phyloP scores from a whole-genome alignment of 106 monocot genomes.

The Posidonia australis region DNA sequence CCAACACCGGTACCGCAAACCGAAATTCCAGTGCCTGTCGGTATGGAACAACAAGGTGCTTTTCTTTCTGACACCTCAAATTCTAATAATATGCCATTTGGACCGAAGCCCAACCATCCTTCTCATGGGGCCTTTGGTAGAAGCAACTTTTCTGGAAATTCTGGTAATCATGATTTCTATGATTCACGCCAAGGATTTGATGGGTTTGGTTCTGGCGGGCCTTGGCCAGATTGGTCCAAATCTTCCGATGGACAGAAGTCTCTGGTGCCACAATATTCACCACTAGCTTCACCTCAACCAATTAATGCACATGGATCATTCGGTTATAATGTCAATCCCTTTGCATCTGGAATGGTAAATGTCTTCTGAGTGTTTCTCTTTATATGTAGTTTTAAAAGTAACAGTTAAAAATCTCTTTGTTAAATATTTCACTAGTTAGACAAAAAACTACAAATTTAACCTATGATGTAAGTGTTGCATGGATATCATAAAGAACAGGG shows the following conservation, averaged over 20 bases:
- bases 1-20: conserved; percentile 34
- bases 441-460: too few relatives aligned
- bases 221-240: conserved; percentile 59
- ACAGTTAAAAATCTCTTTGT: too few relatives aligned
- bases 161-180: conserved; percentile 31
- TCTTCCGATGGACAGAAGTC: conserved; percentile 32
- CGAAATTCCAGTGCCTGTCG: conserved; percentile 18
- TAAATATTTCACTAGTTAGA: too few relatives aligned
- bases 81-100: conserved; percentile 18
- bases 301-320: conserved; percentile 30
- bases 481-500: too few relatives aligned
- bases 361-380: background rate
- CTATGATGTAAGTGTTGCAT: too few relatives aligned
- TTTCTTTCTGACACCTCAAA: conserved; percentile 26
- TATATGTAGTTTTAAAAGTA: too few relatives aligned
- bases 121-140: conserved; percentile 29
- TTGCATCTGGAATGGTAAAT: conserved; percentile 49
- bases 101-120: conserved; percentile 18
- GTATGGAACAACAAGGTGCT: conserved; percentile 34
- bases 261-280: conserved; percentile 27
- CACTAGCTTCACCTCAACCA: conserved; percentile 46
- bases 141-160: conserved; percentile 32
- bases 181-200: conserved; percentile 40
- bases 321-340: conserved; percentile 27
- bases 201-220: conserved; percentile 20